Percentiles rank a stretch among this genome's conserved stretches.
phyloP scores from a whole-genome alignment of 306 rosid species.

The Mimosa pudica region DNA sequence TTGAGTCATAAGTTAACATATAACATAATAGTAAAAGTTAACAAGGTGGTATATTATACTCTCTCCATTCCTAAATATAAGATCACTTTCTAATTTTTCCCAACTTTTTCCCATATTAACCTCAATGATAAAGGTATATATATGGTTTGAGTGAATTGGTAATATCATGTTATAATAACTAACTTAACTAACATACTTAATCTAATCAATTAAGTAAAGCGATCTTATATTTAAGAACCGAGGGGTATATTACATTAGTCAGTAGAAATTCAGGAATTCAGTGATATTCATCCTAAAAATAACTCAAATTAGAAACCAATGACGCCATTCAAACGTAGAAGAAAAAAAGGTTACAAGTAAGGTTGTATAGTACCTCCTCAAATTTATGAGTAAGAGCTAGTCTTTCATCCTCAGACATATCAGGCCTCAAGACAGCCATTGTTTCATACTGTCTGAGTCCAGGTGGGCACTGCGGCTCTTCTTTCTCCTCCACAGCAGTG shows the following conservation, averaged over 20 bases:
- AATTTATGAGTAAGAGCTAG: slow-evolving; percentile 76
- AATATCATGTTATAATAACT: no score
- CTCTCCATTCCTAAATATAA: no score
- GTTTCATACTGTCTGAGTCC: slow-evolving; percentile 75
- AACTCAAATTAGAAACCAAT: neutral
- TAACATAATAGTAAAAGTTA: no score
- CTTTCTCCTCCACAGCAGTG: slow-evolving; percentile 72
- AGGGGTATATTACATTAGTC: neutral
- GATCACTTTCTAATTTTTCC: no score
- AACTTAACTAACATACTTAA: no score
- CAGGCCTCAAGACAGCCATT: slow-evolving; percentile 75
- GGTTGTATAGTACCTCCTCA: slow-evolving; percentile 60
- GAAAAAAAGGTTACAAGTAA: neutral
- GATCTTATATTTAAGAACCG: no score
- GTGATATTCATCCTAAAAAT: neutral
- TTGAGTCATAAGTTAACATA: no score
- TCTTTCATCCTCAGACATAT: slow-evolving; percentile 76
- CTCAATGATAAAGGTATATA: no score
- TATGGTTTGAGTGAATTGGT: no score
- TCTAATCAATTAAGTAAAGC: no score
- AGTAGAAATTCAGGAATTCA: neutral
- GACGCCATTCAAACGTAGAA: neutral
- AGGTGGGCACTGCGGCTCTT: slow-evolving; percentile 82
- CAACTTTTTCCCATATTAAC: no score
- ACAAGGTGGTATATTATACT: no score